Evolutionary conservation across 2,329 filamentous ascomycete species (phyloP).

Genomic region (Aspergillus luchuensis): DNA sequence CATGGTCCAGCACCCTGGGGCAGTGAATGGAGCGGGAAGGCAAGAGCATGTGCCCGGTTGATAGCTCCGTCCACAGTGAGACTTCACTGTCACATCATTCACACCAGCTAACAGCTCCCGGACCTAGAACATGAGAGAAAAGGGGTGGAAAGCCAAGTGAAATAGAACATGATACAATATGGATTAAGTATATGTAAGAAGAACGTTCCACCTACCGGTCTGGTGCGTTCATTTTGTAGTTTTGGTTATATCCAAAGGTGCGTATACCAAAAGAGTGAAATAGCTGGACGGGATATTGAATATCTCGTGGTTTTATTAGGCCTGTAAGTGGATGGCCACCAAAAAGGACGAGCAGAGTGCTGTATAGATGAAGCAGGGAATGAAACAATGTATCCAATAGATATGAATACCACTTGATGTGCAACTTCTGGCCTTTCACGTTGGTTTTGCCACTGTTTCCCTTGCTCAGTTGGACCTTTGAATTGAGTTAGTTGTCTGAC

Average conservation of each 20-base stretch:
- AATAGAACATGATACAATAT: not conserved
- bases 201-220: slow-evolving; percentile 41
- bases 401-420: not conserved
- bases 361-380: not conserved
- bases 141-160: not conserved
- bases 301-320: too few relatives aligned
- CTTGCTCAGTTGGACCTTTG: not conserved
- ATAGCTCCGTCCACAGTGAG: not conserved
- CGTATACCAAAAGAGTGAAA: slow-evolving; percentile 4
- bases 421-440: not conserved
- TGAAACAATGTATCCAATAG: not conserved
- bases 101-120: not conserved
- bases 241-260: not conserved
- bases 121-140: not conserved
- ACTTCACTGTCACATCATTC: not conserved
- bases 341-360: not conserved
- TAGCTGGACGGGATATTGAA: not conserved
- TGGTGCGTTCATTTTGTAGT: slow-evolving; percentile 51
- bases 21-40: not conserved
- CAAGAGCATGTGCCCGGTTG: not conserved
- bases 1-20: not conserved
- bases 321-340: not conserved
- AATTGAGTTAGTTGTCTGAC: too few relatives aligned
- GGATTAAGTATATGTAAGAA: not conserved
- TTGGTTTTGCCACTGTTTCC: not conserved